Evolutionary conservation across 1,139 yeast species (phyloP).

Genomic region (Schwanniomyces etchellsii): DNA sequence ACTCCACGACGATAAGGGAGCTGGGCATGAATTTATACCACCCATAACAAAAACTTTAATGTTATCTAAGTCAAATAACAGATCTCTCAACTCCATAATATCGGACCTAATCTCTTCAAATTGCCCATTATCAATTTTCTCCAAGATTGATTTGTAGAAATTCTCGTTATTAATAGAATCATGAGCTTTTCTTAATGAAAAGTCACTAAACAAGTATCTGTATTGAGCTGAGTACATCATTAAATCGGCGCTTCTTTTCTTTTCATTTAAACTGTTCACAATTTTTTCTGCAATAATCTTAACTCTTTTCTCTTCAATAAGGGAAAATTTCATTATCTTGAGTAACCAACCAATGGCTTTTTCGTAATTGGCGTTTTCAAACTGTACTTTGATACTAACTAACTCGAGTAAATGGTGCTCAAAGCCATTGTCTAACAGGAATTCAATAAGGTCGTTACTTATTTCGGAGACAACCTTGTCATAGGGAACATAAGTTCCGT

Average conservation of each 20-base stretch:
- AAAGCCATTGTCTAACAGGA: conserved; percentile 51
- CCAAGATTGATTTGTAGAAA: conserved; percentile 45
- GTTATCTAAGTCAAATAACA: conserved; percentile 55
- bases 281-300: conserved; percentile 68
- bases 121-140: conserved; percentile 47
- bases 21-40: conserved; percentile 42
- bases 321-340: conserved; percentile 56
- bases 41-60: conserved; percentile 71
- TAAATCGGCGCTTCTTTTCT: conserved; percentile 71
- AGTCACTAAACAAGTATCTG: conserved; percentile 46
- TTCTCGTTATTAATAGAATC: conserved; percentile 63
- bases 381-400: conserved; percentile 55
- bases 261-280: conserved; percentile 69
- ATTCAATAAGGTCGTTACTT: conserved; percentile 67
- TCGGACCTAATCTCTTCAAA: conserved; percentile 44
- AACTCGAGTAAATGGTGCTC: conserved; percentile 62
- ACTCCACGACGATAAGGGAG: conserved; percentile 65
- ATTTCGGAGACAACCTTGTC: conserved; percentile 71
- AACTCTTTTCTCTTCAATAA: conserved; percentile 70
- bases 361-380: conserved; percentile 55
- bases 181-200: conserved; percentile 62
- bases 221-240: conserved; percentile 63
- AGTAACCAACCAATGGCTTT: conserved; percentile 74
- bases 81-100: conserved; percentile 51
- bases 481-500: conserved; percentile 55